These are phyloP conservation scores for Verticillium longisporum DNA, from an alignment of 2,329 filamentous ascomycete genomes.

Conservation along the genomic window DNA sequence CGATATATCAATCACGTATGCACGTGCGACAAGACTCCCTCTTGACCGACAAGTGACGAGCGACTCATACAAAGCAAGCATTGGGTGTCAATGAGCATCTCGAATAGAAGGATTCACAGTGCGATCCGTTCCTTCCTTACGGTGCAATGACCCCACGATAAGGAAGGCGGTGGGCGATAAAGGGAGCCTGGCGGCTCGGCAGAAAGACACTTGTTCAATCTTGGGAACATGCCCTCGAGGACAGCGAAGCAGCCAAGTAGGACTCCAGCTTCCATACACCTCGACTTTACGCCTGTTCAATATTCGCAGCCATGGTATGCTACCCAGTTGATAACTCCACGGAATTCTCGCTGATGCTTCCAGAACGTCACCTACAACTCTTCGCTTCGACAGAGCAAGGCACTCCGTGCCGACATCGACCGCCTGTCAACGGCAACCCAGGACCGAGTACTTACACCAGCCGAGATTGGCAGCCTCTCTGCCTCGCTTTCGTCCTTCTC, in stretches of 20 bases:
- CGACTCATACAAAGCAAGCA: too few relatives aligned
- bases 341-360: background rate
- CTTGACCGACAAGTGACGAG: too few relatives aligned
- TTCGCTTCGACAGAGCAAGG: constrained; percentile 75
- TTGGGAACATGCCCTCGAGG: background rate
- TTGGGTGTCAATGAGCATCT: too few relatives aligned
- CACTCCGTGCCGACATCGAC: constrained; percentile 70
- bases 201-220: background rate
- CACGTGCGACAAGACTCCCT: too few relatives aligned
- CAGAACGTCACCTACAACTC: constrained; percentile 83
- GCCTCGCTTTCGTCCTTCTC: constrained; percentile 73
- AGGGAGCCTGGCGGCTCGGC: background rate
- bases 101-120: too few relatives aligned
- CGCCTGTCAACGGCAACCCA: constrained; percentile 54
- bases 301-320: background rate
- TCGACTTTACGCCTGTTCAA: background rate
- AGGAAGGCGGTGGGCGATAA: background rate
- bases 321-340: background rate
- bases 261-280: background rate
- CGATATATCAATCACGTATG: too few relatives aligned
- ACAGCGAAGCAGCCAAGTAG: background rate
- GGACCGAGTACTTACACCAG: constrained; percentile 54
- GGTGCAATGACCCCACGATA: background rate
- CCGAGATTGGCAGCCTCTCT: constrained; percentile 61
- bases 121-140: too few relatives aligned